phyloP scores from a whole-genome alignment of 768 basidiomycete genomes.

The Lactifluus piperatus region DNA sequence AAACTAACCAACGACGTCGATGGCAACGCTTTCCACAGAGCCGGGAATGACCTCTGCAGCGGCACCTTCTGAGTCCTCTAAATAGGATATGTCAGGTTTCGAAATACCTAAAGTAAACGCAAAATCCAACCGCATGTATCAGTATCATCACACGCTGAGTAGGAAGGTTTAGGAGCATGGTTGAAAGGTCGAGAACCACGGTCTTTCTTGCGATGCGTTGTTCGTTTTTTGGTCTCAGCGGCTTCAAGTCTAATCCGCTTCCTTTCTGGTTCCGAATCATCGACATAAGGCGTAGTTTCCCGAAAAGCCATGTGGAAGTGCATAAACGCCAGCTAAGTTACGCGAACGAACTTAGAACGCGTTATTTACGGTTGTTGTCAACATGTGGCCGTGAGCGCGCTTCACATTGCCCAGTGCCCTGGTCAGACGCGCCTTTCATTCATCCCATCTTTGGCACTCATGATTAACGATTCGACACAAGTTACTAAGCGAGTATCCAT shows the following conservation, averaged over 20 bases:
- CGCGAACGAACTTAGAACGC: constrained; percentile 3
- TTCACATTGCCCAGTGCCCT: background rate
- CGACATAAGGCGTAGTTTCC: constrained; percentile 30
- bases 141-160: background rate
- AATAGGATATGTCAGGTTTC: background rate
- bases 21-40: constrained; percentile 12
- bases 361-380: constrained; percentile 20
- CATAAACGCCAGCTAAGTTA: background rate
- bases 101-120: background rate
- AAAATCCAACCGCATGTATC: background rate
- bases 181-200: background rate
- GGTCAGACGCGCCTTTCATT: background rate
- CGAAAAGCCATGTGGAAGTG: background rate
- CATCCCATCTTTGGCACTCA: background rate
- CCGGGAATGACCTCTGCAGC: background rate
- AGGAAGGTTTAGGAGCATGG: background rate
- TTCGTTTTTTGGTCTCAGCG: constrained; percentile 21
- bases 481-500: constrained; percentile 39
- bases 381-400: background rate
- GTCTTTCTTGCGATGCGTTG: constrained; percentile 10
- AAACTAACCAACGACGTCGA: constrained; percentile 16
- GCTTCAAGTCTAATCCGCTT: constrained; percentile 30
- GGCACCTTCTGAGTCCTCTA: background rate
- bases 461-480: constrained; percentile 23
- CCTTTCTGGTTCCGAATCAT: constrained; percentile 68